These are phyloP conservation scores for Lactarius akahatsu DNA, from an alignment of 768 basidiomycete genomes.

Conservation along the genomic window DNA sequence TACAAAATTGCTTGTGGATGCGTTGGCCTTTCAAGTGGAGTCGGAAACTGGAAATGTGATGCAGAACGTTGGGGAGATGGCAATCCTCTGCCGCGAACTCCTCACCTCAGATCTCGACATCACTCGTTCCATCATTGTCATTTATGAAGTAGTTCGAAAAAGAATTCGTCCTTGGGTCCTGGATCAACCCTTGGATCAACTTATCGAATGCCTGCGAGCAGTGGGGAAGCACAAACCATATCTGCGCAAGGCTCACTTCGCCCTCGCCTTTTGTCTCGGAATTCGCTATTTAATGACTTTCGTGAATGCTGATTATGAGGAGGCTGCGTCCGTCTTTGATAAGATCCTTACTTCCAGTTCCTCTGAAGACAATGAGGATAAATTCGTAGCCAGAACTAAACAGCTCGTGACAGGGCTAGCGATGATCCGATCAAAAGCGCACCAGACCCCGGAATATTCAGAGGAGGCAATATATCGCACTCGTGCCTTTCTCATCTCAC, in stretches of 20 bases:
- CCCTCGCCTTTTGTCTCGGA: background rate
- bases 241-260: background rate
- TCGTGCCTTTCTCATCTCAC: constrained; percentile 2
- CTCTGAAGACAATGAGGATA: background rate
- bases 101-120: background rate
- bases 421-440: background rate
- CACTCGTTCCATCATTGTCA: background rate
- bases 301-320: background rate
- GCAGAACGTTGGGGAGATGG: constrained; percentile 1
- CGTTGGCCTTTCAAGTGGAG: background rate
- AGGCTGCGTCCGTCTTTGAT: background rate
- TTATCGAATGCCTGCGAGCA: background rate
- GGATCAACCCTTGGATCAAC: background rate
- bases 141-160: background rate
- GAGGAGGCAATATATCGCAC: constrained; percentile 1
- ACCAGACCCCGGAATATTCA: background rate
- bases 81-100: background rate
- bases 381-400: background rate
- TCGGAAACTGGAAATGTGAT: background rate
- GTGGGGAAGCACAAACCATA: background rate
- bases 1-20: background rate
- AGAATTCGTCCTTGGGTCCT: background rate
- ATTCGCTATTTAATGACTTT: background rate
- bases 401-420: background rate
- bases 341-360: background rate